phyloP scores from a whole-genome alignment of 164 flowering plant genomes.

The Chloranthus sessilifolius region DNA sequence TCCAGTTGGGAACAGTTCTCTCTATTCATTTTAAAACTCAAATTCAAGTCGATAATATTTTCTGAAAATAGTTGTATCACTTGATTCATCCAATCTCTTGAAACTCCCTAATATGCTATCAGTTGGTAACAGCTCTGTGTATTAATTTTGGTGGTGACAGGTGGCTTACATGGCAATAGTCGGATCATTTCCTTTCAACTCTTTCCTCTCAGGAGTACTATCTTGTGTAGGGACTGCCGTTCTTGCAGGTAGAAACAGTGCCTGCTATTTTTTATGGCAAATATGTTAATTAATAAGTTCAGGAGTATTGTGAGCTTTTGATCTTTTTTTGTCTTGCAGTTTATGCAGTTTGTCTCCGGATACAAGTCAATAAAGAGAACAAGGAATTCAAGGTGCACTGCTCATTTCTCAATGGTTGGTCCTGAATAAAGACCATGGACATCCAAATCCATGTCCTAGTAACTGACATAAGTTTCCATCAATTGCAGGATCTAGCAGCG shows the following conservation, averaged over 20 bases:
- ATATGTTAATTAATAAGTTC: no score
- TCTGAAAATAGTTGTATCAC: not conserved
- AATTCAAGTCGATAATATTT: no score
- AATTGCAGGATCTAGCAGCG: conserved; percentile 82
- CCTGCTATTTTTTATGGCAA: no score
- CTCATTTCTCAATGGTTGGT: not conserved
- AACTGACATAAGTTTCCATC: not conserved
- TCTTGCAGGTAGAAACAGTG: conserved; percentile 68
- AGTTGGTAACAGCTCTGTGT: not conserved
- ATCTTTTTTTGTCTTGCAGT: not conserved
- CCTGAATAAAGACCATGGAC: no score
- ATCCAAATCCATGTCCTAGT: no score
- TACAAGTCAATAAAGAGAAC: conserved; percentile 96
- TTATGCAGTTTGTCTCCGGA: conserved; percentile 84
- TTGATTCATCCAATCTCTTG: not conserved
- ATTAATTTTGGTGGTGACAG: conserved; percentile 30
- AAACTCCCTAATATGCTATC: not conserved
- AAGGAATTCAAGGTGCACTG: conserved; percentile 87
- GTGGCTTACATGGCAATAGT: conserved; percentile 94
- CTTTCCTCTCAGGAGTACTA: conserved; percentile 93
- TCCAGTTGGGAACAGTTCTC: no score
- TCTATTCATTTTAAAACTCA: no score
- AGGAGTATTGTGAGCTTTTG: not conserved
- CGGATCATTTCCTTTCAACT: conserved; percentile 98
- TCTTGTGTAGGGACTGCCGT: conserved; percentile 97